These are phyloP conservation scores for Epichloe gansuensis DNA, from an alignment of 2,329 filamentous ascomycete genomes.

Conservation along the genomic window DNA sequence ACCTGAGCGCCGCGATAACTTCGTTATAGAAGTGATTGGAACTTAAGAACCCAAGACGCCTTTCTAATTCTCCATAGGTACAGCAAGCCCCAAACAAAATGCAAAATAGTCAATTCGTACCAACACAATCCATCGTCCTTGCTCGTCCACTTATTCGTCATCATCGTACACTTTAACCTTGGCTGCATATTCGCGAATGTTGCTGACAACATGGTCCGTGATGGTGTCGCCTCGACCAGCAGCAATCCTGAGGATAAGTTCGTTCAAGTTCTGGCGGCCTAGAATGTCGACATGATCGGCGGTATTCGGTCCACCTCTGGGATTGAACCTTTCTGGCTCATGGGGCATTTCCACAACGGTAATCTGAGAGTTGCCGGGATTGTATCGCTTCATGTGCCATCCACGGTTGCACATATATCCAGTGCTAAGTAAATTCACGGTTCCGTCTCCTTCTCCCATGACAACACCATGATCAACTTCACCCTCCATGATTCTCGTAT, in stretches of 20 bases:
- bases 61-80: background rate
- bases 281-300: slow-evolving; percentile 97
- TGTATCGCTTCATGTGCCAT: slow-evolving; percentile 89
- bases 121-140: background rate
- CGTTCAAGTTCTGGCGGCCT: slow-evolving; percentile 77
- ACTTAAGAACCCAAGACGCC: background rate
- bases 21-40: background rate
- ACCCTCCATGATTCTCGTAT: slow-evolving; percentile 48
- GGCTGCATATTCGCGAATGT: slow-evolving; percentile 70
- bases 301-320: slow-evolving; percentile 56
- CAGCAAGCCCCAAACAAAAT: background rate
- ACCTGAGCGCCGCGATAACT: background rate
- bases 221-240: slow-evolving; percentile 76
- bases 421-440: slow-evolving; percentile 79
- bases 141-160: slow-evolving; percentile 9
- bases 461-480: slow-evolving; percentile 78
- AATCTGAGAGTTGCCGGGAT: slow-evolving; percentile 70
- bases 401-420: slow-evolving; percentile 97
- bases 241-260: slow-evolving; percentile 75
- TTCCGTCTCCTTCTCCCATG: slow-evolving; percentile 92
- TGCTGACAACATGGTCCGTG: slow-evolving; percentile 63
- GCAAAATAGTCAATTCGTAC: background rate
- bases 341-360: slow-evolving; percentile 94
- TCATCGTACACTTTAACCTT: slow-evolving; percentile 76
- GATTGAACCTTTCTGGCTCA: slow-evolving; percentile 84